phyloP scores from a whole-genome alignment of 2,329 filamentous ascomycete genomes.

The Scytalidium lignicola region DNA sequence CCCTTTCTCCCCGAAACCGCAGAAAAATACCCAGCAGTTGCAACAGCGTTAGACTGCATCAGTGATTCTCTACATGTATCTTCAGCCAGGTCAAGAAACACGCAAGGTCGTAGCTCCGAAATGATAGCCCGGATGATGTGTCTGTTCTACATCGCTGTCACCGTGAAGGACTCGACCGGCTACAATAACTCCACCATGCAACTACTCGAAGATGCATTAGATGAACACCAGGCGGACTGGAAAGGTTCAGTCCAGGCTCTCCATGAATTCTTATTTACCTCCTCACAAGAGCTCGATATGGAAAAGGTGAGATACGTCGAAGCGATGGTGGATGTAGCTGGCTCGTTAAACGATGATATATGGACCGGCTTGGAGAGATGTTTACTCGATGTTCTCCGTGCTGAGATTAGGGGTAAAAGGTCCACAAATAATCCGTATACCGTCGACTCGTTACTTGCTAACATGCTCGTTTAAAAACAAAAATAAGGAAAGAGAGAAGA shows the following conservation, averaged over 20 bases:
- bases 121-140: neutral
- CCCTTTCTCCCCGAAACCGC: neutral
- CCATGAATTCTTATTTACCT: neutral
- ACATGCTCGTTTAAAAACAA: neutral
- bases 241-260: neutral
- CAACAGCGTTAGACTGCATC: neutral
- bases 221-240: neutral
- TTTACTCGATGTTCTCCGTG: neutral
- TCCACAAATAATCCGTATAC: neutral
- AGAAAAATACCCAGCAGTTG: neutral
- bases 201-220: neutral
- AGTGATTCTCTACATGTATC: neutral
- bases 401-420: neutral
- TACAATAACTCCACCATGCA: neutral
- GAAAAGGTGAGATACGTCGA: neutral
- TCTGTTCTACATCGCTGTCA: conserved; percentile 5
- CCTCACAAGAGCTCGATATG: neutral
- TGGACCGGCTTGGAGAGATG: neutral
- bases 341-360: neutral
- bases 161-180: neutral
- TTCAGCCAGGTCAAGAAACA: neutral
- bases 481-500: too few relatives aligned
- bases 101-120: neutral
- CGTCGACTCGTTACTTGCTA: neutral
- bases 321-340: neutral